phyloP scores from a whole-genome alignment of 2,329 filamentous ascomycete genomes.

The Monilinia vaccinii-corymbosi region DNA sequence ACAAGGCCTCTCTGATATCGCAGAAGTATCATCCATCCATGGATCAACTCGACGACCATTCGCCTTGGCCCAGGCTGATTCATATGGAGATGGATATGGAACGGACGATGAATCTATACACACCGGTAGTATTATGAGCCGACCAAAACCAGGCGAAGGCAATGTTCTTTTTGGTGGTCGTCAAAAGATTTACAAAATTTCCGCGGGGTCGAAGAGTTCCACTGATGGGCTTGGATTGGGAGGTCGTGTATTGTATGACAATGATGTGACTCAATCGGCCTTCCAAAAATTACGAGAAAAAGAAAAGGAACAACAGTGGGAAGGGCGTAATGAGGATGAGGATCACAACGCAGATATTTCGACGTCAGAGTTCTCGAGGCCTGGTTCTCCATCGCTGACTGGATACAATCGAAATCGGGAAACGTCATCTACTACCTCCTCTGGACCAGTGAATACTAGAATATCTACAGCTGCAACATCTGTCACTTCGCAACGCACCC shows the following conservation, averaged over 20 bases:
- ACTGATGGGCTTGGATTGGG: slow-evolving; percentile 42
- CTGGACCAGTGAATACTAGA: slow-evolving; percentile 54
- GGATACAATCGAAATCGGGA: slow-evolving; percentile 69
- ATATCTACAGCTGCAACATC: slow-evolving; percentile 86
- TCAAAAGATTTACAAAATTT: slow-evolving; percentile 89
- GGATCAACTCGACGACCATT: slow-evolving; percentile 51
- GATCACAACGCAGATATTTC: slow-evolving; percentile 12
- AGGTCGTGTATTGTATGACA: slow-evolving; percentile 69
- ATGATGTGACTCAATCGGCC: slow-evolving; percentile 73
- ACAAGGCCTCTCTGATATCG: slow-evolving; percentile 67
- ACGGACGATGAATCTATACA: slow-evolving; percentile 57
- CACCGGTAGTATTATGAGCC: slow-evolving; percentile 68
- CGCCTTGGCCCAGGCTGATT: slow-evolving; percentile 51
- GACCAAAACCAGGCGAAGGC: slow-evolving; percentile 74
- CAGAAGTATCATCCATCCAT: slow-evolving; percentile 77
- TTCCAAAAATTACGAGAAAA: slow-evolving; percentile 65
- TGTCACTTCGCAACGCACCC: slow-evolving; percentile 60
- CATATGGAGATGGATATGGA: slow-evolving; percentile 53
- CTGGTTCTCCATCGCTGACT: slow-evolving; percentile 48
- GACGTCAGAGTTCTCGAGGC: slow-evolving; percentile 33
- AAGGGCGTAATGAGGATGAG: slow-evolving; percentile 29
- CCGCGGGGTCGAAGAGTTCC: slow-evolving; percentile 38
- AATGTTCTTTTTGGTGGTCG: slow-evolving; percentile 91
- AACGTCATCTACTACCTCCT: slow-evolving; percentile 72
- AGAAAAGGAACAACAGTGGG: slow-evolving; percentile 32